These are phyloP conservation scores for Castanea crenata DNA, from an alignment of 306 rosid genomes.

Conservation along the genomic window DNA sequence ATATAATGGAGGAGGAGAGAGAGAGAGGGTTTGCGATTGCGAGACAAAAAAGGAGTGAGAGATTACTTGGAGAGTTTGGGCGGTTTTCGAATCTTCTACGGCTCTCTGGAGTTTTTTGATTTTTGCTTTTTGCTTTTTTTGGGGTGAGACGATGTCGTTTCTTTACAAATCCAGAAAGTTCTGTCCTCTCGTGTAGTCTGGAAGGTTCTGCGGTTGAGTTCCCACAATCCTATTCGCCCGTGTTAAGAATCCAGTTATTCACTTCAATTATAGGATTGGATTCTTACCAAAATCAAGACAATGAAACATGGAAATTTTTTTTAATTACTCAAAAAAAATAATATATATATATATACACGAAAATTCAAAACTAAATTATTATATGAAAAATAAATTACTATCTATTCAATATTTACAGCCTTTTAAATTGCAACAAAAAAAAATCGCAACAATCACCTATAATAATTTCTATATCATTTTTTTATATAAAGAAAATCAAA, in stretches of 20 bases:
- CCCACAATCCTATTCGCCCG: not conserved
- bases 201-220: conserved; percentile 7
- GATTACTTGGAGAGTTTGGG: not conserved
- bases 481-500: too few relatives aligned
- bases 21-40: not conserved
- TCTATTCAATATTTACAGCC: too few relatives aligned
- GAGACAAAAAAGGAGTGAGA: not conserved
- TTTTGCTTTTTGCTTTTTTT: not conserved
- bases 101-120: conserved; percentile 14
- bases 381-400: too few relatives aligned
- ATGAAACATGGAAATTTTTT: too few relatives aligned
- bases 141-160: not conserved
- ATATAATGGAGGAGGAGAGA: not conserved
- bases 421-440: too few relatives aligned
- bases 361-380: too few relatives aligned
- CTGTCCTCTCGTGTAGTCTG: not conserved
- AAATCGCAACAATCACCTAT: too few relatives aligned
- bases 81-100: conserved; percentile 51
- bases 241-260: not conserved
- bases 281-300: too few relatives aligned
- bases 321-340: too few relatives aligned
- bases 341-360: too few relatives aligned
- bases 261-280: too few relatives aligned
- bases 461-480: too few relatives aligned
- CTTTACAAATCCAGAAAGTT: not conserved